Evolutionary conservation across 164 flowering plant species (phyloP).

Genomic region (Brasenia schreberi): DNA sequence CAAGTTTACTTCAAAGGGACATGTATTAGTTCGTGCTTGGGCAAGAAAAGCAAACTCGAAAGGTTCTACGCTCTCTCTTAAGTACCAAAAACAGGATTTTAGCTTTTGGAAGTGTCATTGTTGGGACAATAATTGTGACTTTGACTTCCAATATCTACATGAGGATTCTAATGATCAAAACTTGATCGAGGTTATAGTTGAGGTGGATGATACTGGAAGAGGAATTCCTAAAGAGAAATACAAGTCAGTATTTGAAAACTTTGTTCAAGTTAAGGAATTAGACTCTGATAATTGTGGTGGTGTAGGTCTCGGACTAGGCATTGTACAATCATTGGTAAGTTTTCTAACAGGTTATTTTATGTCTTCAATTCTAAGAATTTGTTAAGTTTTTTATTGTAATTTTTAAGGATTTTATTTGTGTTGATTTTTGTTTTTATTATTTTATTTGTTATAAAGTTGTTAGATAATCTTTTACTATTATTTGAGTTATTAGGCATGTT

Average conservation of each 20-base stretch:
- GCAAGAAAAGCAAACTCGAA: slow-evolving; percentile 33
- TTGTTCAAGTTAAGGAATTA: slow-evolving; percentile 72
- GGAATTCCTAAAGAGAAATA: slow-evolving; percentile 80
- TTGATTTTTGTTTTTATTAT: neutral
- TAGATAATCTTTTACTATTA: no score
- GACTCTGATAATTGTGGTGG: slow-evolving; percentile 36
- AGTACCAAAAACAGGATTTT: neutral
- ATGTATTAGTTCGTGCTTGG: slow-evolving; percentile 51
- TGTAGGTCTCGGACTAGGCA: slow-evolving; percentile 86
- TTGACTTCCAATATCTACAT: neutral
- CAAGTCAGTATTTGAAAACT: slow-evolving; percentile 64
- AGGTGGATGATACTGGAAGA: slow-evolving; percentile 77
- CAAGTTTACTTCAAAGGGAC: slow-evolving; percentile 71
- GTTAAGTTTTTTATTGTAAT: no score
- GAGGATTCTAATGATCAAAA: neutral
- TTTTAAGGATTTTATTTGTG: no score
- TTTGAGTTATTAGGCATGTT: no score
- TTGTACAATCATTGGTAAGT: slow-evolving; percentile 74
- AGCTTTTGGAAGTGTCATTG: neutral
- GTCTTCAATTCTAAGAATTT: no score
- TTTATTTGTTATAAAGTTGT: neutral
- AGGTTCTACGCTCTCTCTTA: slow-evolving; percentile 9
- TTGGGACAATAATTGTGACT: neutral
- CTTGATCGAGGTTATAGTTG: slow-evolving; percentile 42
- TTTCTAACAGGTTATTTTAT: slow-evolving; percentile 44